Conservation (phyloP, 2,329 filamentous ascomycete species). For the Neonectria magnoliae region DNA sequence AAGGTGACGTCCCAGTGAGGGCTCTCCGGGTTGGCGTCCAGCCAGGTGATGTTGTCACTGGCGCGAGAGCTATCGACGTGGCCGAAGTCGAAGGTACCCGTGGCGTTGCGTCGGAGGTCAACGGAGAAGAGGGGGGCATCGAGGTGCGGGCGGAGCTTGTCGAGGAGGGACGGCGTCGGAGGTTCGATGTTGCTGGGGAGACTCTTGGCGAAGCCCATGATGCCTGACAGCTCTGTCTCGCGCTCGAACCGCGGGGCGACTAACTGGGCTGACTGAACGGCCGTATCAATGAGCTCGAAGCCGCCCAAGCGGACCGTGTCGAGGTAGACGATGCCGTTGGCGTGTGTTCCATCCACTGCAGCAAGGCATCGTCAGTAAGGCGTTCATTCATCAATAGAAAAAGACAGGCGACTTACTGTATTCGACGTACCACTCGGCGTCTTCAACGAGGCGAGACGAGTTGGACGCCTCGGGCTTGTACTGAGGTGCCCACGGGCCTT, state of each 20-base stretch:
- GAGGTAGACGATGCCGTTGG: conserved; percentile 59
- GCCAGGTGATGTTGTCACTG: conserved; percentile 55
- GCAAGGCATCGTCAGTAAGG: background rate
- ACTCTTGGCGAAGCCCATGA: conserved; percentile 62
- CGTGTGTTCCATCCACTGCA: conserved; percentile 56
- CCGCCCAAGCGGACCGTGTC: conserved; percentile 60
- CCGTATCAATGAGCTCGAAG: conserved; percentile 55
- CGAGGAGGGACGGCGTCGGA: conserved; percentile 55
- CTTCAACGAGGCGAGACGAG: conserved; percentile 53
- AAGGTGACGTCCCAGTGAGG: conserved; percentile 59
- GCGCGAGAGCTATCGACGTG: conserved; percentile 54
- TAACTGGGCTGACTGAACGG: conserved; percentile 59
- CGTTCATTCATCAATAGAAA: background rate
- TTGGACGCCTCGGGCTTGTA: conserved; percentile 59
- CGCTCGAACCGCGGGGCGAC: conserved; percentile 56
- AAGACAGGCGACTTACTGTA: conserved; percentile 56
- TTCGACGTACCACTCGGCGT: conserved; percentile 59
- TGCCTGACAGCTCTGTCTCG: conserved; percentile 56
- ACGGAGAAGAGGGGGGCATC: conserved; percentile 57
- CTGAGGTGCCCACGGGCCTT: conserved; percentile 50
- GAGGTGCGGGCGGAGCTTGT: conserved; percentile 54
- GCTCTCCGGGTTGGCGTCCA: conserved; percentile 46
- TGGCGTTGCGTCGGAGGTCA: conserved; percentile 59
- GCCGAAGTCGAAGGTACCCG: conserved; percentile 63
- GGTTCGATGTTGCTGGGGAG: conserved; percentile 57